Percentiles rank a stretch among this genome's conserved stretches.
These are phyloP conservation scores for Penicillium ucsense DNA, from an alignment of 495 filamentous ascomycete genomes.

Conservation along the genomic window DNA sequence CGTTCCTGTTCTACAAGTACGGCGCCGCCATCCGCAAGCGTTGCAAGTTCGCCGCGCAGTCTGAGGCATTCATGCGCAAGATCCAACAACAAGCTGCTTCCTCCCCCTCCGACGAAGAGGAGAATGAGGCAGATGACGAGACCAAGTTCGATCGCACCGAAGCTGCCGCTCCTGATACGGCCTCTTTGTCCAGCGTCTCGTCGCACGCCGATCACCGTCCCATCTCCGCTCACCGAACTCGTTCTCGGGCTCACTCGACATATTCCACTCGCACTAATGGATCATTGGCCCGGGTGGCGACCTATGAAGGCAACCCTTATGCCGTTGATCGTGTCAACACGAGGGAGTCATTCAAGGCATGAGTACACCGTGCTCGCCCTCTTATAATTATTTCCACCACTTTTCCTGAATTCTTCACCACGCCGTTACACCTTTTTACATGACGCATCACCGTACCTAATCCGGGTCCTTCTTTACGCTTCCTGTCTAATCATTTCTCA, in stretches of 20 bases:
- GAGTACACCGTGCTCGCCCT: neutral
- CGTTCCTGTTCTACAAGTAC: constrained; percentile 73
- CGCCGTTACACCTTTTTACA: neutral
- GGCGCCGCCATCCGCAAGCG: constrained; percentile 52
- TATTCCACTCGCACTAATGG: constrained; percentile 16
- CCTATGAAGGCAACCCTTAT: constrained; percentile 38
- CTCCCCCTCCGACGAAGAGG: constrained; percentile 2
- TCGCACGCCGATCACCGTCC: constrained; percentile 15
- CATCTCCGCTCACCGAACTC: constrained; percentile 15
- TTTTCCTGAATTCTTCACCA: neutral
- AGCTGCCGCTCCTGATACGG: constrained; percentile 20
- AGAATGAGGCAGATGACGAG: constrained; percentile 11
- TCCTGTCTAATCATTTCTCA: neutral
- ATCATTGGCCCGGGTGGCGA: constrained; percentile 17
- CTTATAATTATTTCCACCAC: neutral
- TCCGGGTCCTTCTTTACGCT: constrained; percentile 4
- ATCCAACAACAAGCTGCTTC: constrained; percentile 21
- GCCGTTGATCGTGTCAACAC: constrained; percentile 39
- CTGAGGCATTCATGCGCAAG: constrained; percentile 38
- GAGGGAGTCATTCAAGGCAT: constrained; percentile 30
- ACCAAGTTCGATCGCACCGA: constrained; percentile 32
- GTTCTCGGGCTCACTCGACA: constrained; percentile 23
- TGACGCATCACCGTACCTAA: constrained; percentile 1
- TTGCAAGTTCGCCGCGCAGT: constrained; percentile 65
- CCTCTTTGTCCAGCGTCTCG: constrained; percentile 18